Evolutionary conservation across 305 asterid genomes (phyloP), one percentile per base, ranked within the genome.

Genomic region (Ruellia speciosa): DNA sequence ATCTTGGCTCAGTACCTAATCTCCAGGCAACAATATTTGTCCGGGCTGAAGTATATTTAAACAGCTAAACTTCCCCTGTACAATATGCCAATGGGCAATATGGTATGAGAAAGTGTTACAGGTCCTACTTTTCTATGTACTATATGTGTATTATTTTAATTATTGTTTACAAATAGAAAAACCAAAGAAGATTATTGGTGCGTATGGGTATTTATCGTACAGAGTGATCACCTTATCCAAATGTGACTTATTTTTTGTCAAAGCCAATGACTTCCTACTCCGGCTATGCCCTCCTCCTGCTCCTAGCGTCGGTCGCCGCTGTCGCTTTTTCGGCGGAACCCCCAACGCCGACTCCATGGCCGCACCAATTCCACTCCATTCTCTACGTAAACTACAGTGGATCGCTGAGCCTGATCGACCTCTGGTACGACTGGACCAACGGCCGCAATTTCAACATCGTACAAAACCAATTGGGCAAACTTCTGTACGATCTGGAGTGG

Each of bases 11-110:
- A 93, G 80, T 86, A 79, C 73, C 82, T 89, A 54, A 80, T 93
- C 13, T 86, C 97, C 51, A 83, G 86, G 72, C 97, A 83, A 72
- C 96, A 83, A 43, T 72, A 81, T 69, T 66, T 89, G 40, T 81
- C 95, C n/a, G 99, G 99, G 65, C 56, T 93, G 81, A 89, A 78
- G 82, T 93, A 81, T 78, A 89, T 89, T 75, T 92, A 88, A 93
- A 66, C 55, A 56, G 73, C 39, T 65, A 65, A 55, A 41, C 48
- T 46, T 35, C 52, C 59, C 34, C 35, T 77, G 83, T 76, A 73
- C 75, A 66, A 79, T 77, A 72, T 77, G 72, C n/a, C n/a, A n/a
- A n/a, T n/a, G n/a, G n/a, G n/a, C n/a, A n/a, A 69, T 63, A 54
- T 57, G 65, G 65, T n/a, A n/a, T n/a, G 63, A 70, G 60, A 24